These are phyloP conservation scores for Tylopilus balloui DNA, from an alignment of 768 basidiomycete species.

Conservation along the genomic window DNA sequence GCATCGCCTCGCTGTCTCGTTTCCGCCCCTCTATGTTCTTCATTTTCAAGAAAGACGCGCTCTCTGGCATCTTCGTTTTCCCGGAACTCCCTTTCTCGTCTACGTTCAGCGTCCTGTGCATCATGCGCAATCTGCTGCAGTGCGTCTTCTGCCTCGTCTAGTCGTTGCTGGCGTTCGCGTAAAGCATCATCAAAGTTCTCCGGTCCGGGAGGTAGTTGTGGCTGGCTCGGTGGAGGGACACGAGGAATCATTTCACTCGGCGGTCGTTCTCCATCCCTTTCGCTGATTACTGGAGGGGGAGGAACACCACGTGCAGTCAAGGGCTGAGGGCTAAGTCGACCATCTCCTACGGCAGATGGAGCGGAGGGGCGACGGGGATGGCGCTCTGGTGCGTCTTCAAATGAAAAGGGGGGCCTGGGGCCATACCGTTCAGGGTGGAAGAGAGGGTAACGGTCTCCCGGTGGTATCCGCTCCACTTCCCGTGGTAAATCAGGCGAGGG, in stretches of 20 bases:
- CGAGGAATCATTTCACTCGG: constrained; percentile 27
- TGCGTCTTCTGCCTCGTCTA: constrained; percentile 51
- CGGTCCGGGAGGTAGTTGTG: constrained; percentile 19
- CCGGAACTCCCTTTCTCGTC: constrained; percentile 61
- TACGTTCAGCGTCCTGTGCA: constrained; percentile 57
- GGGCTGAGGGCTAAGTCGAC: constrained; percentile 10
- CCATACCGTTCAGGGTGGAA: constrained; percentile 8
- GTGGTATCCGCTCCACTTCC: constrained; percentile 8
- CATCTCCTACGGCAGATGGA: constrained; percentile 1
- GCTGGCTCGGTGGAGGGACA: constrained; percentile 21
- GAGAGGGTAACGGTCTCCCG: constrained; percentile 9
- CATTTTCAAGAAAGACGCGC: constrained; percentile 53
- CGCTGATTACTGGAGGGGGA: constrained; percentile 11
- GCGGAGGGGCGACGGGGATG: constrained; percentile 11
- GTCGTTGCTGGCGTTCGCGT: constrained; percentile 45
- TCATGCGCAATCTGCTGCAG: constrained; percentile 45
- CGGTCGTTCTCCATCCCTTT: constrained; percentile 19
- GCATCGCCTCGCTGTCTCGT: constrained; percentile 36
- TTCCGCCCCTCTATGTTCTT: constrained; percentile 56
- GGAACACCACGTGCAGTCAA: constrained; percentile 14
- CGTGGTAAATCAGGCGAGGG: constrained; percentile 6
- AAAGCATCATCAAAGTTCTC: constrained; percentile 43
- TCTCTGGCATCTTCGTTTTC: constrained; percentile 62
- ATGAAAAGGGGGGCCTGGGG: neutral
- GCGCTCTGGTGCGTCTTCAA: constrained; percentile 3